phyloP scores from a whole-genome alignment of 805 yeast species.

The Kuraishia hungarica region DNA sequence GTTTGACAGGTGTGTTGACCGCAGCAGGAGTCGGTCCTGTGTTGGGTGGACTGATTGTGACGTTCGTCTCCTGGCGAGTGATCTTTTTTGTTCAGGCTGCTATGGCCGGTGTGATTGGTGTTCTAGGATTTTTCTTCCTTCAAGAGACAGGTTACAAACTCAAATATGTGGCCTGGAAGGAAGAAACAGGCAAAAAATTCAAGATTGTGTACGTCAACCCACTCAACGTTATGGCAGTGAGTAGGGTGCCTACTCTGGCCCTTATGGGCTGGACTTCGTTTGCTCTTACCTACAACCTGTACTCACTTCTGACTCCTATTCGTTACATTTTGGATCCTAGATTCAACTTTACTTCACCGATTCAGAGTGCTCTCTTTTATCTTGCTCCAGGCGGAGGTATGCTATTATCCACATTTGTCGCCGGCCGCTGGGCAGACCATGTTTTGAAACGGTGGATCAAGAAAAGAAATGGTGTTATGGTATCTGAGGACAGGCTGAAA shows the following conservation, averaged over 20 bases:
- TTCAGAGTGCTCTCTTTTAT: conserved; percentile 44
- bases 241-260: conserved; percentile 32
- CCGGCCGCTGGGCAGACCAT: conserved; percentile 45
- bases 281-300: conserved; percentile 40
- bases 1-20: conserved; percentile 39
- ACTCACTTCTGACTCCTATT: conserved; percentile 44
- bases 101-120: conserved; percentile 22
- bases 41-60: conserved; percentile 43
- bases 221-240: conserved; percentile 29
- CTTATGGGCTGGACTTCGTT: conserved; percentile 34
- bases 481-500: conserved; percentile 45
- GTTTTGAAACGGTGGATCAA: conserved; percentile 34
- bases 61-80: conserved; percentile 43
- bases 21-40: conserved; percentile 49
- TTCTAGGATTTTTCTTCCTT: conserved; percentile 28
- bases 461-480: conserved; percentile 30
- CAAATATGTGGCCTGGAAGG: conserved; percentile 14
- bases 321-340: conserved; percentile 48
- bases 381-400: conserved; percentile 50
- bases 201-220: conserved; percentile 38
- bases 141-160: conserved; percentile 36
- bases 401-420: conserved; percentile 37
- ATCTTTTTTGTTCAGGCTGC: conserved; percentile 42
- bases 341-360: conserved; percentile 36
- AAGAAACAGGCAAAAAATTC: conserved; percentile 25